Conservation (phyloP, 164 flowering plant genomes). For the Piper betle region DNA sequence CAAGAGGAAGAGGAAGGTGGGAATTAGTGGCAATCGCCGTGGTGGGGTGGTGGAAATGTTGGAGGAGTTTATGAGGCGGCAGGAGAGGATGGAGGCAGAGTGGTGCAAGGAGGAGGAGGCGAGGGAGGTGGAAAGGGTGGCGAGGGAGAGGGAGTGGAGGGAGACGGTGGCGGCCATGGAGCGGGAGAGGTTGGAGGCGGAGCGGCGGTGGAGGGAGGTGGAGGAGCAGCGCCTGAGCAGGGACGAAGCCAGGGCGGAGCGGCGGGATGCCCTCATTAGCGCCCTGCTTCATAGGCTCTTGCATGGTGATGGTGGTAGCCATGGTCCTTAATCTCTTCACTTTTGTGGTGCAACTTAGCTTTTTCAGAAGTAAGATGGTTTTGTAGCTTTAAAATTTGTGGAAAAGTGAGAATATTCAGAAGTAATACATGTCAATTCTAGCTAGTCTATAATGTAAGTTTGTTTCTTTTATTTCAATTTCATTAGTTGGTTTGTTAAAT, state of each 20-base stretch:
- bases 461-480: too few relatives aligned
- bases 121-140: conserved; percentile 57
- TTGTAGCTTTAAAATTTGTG: too few relatives aligned
- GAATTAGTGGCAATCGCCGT: conserved; percentile 5
- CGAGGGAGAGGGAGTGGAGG: conserved; percentile 74
- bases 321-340: too few relatives aligned
- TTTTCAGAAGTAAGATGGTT: too few relatives aligned
- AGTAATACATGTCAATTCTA: too few relatives aligned
- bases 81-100: conserved; percentile 53
- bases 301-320: conserved; percentile 35
- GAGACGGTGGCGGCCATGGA: conserved; percentile 64
- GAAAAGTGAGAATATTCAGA: too few relatives aligned
- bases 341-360: too few relatives aligned
- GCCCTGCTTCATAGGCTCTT: conserved; percentile 60
- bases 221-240: conserved; percentile 69
- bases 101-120: conserved; percentile 58
- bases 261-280: conserved; percentile 71
- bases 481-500: too few relatives aligned
- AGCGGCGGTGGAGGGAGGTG: conserved; percentile 74
- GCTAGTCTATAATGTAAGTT: too few relatives aligned
- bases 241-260: conserved; percentile 84
- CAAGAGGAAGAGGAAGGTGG: neutral
- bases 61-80: conserved; percentile 69
- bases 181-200: conserved; percentile 66
- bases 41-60: conserved; percentile 35